A percentile compares a stretch with the other conserved stretches of the same genome.
Evolutionary conservation across 2,329 filamentous ascomycete genomes (phyloP).

Genomic region (Cercospora sesami): DNA sequence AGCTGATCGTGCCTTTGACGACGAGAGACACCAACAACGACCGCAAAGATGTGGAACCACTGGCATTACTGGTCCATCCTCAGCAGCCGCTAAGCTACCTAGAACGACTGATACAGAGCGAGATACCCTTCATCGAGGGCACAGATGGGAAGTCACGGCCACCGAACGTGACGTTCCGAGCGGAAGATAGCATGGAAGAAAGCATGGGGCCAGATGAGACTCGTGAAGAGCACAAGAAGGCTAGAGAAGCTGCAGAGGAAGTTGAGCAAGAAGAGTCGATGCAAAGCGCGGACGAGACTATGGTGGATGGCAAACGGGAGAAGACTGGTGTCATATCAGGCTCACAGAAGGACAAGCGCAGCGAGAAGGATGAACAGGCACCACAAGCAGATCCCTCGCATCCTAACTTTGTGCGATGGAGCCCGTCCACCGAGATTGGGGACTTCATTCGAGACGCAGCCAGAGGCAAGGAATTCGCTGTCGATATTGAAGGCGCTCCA

Average conservation of each 20-base stretch:
- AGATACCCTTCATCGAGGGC: slow-evolving; percentile 64
- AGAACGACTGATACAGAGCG: slow-evolving; percentile 83
- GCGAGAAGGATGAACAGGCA: slow-evolving; percentile 46
- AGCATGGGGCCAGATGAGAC: slow-evolving; percentile 27
- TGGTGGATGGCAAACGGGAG: slow-evolving; percentile 52
- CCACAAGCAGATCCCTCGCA: slow-evolving; percentile 42
- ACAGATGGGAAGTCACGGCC: slow-evolving; percentile 66
- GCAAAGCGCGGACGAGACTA: slow-evolving; percentile 48
- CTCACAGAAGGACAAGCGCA: slow-evolving; percentile 32
- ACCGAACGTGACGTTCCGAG: slow-evolving; percentile 75
- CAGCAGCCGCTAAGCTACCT: slow-evolving; percentile 90
- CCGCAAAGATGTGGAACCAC: slow-evolving; percentile 73
- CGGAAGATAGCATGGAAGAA: slow-evolving; percentile 70
- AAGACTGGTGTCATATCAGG: slow-evolving; percentile 46
- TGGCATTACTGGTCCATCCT: slow-evolving; percentile 82
- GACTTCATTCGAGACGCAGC: slow-evolving; percentile 93
- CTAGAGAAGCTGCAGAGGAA: slow-evolving; percentile 38
- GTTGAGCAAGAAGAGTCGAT: slow-evolving; percentile 34
- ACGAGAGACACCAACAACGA: slow-evolving; percentile 60
- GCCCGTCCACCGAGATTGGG: slow-evolving; percentile 81
- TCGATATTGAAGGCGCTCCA: slow-evolving; percentile 72
- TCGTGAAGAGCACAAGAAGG: slow-evolving; percentile 26
- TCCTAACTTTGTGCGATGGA: slow-evolving; percentile 80
- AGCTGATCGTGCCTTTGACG: slow-evolving; percentile 74
- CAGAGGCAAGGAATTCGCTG: slow-evolving; percentile 77